phyloP scores from a whole-genome alignment of 768 basidiomycete species.

The Pisolithus marmoratus region DNA sequence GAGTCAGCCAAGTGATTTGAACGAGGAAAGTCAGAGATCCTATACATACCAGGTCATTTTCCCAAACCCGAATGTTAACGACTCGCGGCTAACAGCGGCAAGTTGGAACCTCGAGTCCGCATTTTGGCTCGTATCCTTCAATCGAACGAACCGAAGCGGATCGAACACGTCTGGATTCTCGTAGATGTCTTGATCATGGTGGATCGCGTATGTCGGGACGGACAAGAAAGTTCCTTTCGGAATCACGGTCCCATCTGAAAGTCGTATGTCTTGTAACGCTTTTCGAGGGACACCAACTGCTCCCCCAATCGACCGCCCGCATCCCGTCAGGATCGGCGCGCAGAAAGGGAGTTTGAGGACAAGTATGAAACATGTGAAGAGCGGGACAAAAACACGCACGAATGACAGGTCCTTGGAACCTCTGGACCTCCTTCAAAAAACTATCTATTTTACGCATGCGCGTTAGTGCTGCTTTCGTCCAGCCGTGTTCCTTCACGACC shows the following conservation, averaged over 20 bases:
- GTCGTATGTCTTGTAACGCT: slow-evolving; percentile 26
- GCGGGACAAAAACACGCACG: slow-evolving; percentile 10
- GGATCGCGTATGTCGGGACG: slow-evolving; percentile 15
- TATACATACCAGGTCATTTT: slow-evolving; percentile 20
- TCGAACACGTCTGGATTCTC: slow-evolving; percentile 35
- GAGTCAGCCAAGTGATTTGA: not conserved
- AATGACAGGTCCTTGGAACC: slow-evolving; percentile 23
- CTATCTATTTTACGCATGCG: slow-evolving; percentile 36
- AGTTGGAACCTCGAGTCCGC: slow-evolving; percentile 31
- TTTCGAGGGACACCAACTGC: slow-evolving; percentile 27
- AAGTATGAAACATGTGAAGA: not conserved
- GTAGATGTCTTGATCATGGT: slow-evolving; percentile 22
- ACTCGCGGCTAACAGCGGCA: slow-evolving; percentile 28
- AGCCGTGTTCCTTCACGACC: slow-evolving; percentile 23
- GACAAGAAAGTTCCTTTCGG: slow-evolving; percentile 29
- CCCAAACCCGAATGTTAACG: slow-evolving; percentile 34
- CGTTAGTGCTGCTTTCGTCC: slow-evolving; percentile 20
- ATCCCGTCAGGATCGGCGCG: too few relatives aligned
- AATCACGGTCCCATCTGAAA: slow-evolving; percentile 35
- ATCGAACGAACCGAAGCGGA: slow-evolving; percentile 43
- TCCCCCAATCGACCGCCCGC: too few relatives aligned
- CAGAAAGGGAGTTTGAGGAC: too few relatives aligned
- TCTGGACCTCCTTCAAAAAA: slow-evolving; percentile 34
- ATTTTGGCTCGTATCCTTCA: slow-evolving; percentile 24
- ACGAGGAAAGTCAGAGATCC: not conserved